Conservation (phyloP, 2,329 filamentous ascomycete species). For the Coniochaeta sp. region DNA sequence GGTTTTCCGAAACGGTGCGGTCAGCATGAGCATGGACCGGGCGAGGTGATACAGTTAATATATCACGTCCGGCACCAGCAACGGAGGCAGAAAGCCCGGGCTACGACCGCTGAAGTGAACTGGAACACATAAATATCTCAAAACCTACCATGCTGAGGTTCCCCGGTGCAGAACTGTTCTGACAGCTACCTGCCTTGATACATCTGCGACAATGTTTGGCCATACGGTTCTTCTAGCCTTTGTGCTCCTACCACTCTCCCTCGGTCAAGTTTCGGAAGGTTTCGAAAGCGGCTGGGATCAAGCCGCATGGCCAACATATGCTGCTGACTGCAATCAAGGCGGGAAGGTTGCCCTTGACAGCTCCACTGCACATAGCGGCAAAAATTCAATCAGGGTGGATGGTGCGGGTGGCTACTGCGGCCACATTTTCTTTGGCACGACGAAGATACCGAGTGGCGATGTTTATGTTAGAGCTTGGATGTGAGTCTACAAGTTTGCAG, state of each 20-base stretch:
- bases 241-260: conserved; percentile 34
- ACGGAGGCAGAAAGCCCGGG: neutral
- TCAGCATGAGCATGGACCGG: neutral
- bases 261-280: conserved; percentile 45
- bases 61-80: neutral
- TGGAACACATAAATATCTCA: neutral
- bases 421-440: conserved; percentile 55
- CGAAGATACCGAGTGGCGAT: conserved; percentile 45
- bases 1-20: neutral
- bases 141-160: neutral
- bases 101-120: neutral
- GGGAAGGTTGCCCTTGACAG: conserved; percentile 49
- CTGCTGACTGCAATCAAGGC: conserved; percentile 51
- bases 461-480: conserved; percentile 48
- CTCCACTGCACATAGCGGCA: conserved; percentile 46
- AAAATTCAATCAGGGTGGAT: conserved; percentile 44
- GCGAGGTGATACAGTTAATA: neutral
- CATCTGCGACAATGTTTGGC: conserved; percentile 28
- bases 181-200: neutral
- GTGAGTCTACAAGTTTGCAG: conserved; percentile 31
- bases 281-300: conserved; percentile 53
- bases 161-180: neutral
- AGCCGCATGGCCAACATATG: conserved; percentile 50
- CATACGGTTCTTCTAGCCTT: conserved; percentile 36
- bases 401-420: conserved; percentile 48